Evolutionary conservation across 345 rosid genomes (phyloP).

Genomic region (Combretum micranthum): DNA sequence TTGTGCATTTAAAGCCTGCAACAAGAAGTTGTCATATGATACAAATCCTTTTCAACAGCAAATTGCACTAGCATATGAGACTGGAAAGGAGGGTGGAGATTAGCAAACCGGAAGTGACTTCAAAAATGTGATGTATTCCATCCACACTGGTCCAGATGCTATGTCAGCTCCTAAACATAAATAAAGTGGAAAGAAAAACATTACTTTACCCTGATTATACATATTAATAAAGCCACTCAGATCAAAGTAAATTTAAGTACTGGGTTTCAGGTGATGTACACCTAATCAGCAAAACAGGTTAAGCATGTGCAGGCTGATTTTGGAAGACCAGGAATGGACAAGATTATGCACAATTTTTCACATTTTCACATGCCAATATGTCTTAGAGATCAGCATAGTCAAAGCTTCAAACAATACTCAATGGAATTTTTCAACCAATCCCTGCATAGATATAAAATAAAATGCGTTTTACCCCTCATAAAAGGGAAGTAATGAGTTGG

Average conservation of each 20-base stretch:
- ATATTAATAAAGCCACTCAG: neutral
- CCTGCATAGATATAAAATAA: too few species aligned
- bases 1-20: conserved; percentile 59
- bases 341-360: too few species aligned
- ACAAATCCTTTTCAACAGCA: conserved; percentile 4
- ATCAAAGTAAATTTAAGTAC: neutral
- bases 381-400: too few species aligned
- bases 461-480: too few species aligned
- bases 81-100: conserved; percentile 16
- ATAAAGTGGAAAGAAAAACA: conserved; percentile 13
- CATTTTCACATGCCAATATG: too few species aligned
- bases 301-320: too few species aligned
- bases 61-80: neutral
- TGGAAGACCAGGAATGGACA: too few species aligned
- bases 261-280: too few species aligned
- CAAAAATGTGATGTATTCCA: conserved; percentile 77
- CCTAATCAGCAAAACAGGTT: too few species aligned
- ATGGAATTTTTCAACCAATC: too few species aligned
- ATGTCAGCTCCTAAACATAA: conserved; percentile 69
- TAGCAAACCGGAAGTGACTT: conserved; percentile 72
- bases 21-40: conserved; percentile 11
- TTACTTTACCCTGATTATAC: conserved; percentile 6
- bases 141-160: conserved; percentile 92
- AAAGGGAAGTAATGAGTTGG: too few species aligned
- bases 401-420: neutral